Evolutionary conservation across 371 early-diverging fungal species (phyloP), one percentile per base, ranked within the genome.

Genomic region (Apophysomyces elegans): DNA sequence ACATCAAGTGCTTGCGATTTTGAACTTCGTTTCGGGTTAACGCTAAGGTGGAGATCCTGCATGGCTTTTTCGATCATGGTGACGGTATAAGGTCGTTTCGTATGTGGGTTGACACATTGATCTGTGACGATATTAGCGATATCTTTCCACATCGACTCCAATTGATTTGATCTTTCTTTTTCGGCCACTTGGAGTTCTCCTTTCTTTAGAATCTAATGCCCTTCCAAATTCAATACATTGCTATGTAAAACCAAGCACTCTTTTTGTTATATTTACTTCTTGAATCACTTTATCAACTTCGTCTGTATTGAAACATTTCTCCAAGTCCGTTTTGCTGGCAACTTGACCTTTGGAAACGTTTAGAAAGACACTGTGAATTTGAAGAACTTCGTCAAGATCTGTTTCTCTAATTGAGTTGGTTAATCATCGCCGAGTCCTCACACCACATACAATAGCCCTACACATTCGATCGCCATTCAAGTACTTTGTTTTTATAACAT

Each of bases 401-500:
- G 95, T 96, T 68, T 97, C 98, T 41, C 96, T 95, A 73, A 41
- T 1, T 16, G 14, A 36, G 5, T 36, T 36, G 13, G 5, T 14
- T 14, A 14, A 39, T 11, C 39, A 38, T 32, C 26, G 11, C 21
- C 13, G 72, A 26, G 32, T 26, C 32, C 32, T 26, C 2, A 26
- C 32, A 26, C 32, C 32, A 26, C 32, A 2, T 26, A 26, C 32
- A 26, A 26, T 26, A 26, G 32, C 32, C 89, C 80, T 88, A 96
- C 93, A 96, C 91, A 59, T 93, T 91, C 43, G 82, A 91, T 38
- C 98, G 84, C 95, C 96, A 99, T 76, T 99, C 97, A 71, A 93
- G 78, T n/a, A 97, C 96, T 82, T 99, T 98, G 88, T 99, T 99
- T 76, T 96, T 97, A 81, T 98, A 98, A 77, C 98, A 96, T 8